Evolutionary conservation across 345 rosid genomes (phyloP).

Genomic region (Arabis hirsuta): DNA sequence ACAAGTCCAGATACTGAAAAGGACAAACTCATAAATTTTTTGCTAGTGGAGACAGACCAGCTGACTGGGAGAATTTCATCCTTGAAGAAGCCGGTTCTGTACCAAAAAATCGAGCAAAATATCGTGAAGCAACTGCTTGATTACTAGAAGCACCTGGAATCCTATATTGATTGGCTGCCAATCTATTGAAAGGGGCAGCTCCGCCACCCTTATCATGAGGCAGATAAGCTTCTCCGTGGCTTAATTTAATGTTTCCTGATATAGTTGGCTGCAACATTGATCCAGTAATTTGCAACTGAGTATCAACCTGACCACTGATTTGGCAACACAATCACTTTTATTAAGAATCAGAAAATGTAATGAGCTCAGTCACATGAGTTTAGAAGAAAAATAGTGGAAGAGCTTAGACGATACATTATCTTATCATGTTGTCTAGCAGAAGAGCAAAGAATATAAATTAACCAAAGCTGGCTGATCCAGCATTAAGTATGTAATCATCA

Average conservation of each 20-base stretch:
- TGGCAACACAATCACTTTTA: slow-evolving; percentile 27
- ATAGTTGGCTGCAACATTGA: slow-evolving; percentile 93
- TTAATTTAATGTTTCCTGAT: slow-evolving; percentile 90
- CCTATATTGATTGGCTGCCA: slow-evolving; percentile 73
- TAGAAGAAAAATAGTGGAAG: slow-evolving; percentile 10
- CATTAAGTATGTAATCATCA: not conserved
- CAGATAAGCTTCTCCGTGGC: slow-evolving; percentile 98
- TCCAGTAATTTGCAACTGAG: slow-evolving; percentile 88
- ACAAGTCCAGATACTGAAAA: slow-evolving; percentile 10
- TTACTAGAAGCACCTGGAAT: slow-evolving; percentile 68
- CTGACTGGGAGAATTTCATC: slow-evolving; percentile 60
- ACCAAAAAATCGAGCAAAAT: slow-evolving; percentile 74
- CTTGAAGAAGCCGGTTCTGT: slow-evolving; percentile 68
- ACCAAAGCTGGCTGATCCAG: slow-evolving; percentile 1
- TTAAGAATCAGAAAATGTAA: slow-evolving; percentile 5
- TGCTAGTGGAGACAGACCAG: slow-evolving; percentile 49
- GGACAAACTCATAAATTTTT: not conserved
- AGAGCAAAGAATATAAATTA: slow-evolving; percentile 7
- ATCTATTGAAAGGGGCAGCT: slow-evolving; percentile 68
- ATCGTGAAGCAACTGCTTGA: slow-evolving; percentile 87
- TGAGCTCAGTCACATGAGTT: slow-evolving; percentile 14
- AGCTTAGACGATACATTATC: not conserved
- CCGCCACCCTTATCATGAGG: slow-evolving; percentile 96
- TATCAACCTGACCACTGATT: slow-evolving; percentile 97
- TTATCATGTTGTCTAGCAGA: slow-evolving; percentile 21